Evolutionary conservation across 306 rosid species (phyloP).

Genomic region (Sindora glabra): DNA sequence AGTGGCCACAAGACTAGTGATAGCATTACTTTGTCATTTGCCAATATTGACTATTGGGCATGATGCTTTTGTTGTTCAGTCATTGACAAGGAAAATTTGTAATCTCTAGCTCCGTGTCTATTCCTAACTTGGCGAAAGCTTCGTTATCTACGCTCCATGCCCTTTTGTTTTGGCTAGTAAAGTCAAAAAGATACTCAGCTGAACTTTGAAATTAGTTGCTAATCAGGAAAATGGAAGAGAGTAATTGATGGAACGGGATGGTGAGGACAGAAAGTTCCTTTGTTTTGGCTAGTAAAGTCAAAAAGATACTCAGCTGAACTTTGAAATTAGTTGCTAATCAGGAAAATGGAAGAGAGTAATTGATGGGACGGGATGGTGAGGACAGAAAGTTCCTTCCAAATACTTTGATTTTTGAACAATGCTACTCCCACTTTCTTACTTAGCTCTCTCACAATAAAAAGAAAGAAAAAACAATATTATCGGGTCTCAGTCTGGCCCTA

Average conservation of each 20-base stretch:
- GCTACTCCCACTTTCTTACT: no score
- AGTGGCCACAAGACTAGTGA: background rate
- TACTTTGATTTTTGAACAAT: no score
- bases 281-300: no score
- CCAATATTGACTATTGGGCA: background rate
- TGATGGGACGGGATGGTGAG: slow-evolving; percentile 3
- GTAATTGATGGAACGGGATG: slow-evolving; percentile 8
- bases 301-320: no score
- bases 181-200: no score
- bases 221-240: slow-evolving; percentile 3
- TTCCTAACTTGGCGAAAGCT: background rate
- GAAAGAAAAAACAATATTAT: no score
- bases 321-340: background rate
- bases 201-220: slow-evolving; percentile 2
- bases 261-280: slow-evolving; percentile 2
- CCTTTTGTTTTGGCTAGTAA: background rate
- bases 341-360: slow-evolving; percentile 10
- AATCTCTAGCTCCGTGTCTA: background rate
- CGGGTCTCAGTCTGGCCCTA: no score
- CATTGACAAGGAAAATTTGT: slow-evolving; percentile 2
- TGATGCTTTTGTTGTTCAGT: background rate
- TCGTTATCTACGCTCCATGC: slow-evolving; percentile 4
- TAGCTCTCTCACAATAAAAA: no score
- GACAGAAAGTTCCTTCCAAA: slow-evolving; percentile 8
- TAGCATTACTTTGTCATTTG: background rate